phyloP scores from a whole-genome alignment of 2,329 filamentous ascomycete genomes.

The Orbilia ellipsospora region DNA sequence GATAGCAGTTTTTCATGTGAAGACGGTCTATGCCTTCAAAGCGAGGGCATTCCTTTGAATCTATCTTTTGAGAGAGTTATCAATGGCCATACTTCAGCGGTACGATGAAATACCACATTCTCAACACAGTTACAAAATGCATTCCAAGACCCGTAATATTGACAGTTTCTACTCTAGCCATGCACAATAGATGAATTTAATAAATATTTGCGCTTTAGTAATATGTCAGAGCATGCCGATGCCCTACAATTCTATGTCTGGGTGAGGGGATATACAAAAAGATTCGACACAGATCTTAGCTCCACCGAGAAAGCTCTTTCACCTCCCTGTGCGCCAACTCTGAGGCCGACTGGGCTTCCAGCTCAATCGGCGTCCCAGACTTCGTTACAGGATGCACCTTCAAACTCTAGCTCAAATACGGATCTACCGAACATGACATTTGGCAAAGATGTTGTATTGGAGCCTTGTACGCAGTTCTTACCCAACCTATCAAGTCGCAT shows the following conservation, averaged over 20 bases:
- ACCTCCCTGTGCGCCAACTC: conserved; percentile 20
- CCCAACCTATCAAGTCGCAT: neutral
- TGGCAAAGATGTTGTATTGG: conserved; percentile 37
- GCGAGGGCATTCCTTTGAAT: conserved; percentile 38
- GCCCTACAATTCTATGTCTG: conserved; percentile 44
- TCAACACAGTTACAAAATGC: neutral
- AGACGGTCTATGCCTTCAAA: conserved; percentile 18
- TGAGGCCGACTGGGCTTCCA: neutral
- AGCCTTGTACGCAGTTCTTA: conserved; percentile 30
- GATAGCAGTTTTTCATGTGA: conserved; percentile 25
- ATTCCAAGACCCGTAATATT: neutral
- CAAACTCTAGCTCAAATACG: conserved; percentile 16
- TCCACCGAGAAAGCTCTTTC: conserved; percentile 29
- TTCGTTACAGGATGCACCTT: conserved; percentile 5
- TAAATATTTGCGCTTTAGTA: conserved; percentile 46
- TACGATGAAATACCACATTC: conserved; percentile 11
- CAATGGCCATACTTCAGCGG: conserved; percentile 24
- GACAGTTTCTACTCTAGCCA: conserved; percentile 16
- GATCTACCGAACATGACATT: conserved; percentile 29
- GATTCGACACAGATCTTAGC: conserved; percentile 35
- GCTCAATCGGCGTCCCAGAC: conserved; percentile 9
- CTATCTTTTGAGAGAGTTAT: conserved; percentile 42
- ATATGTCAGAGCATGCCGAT: conserved; percentile 42
- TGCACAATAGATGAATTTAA: conserved; percentile 44
- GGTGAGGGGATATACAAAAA: conserved; percentile 30